Conservation (phyloP, 2,329 filamentous ascomycete genomes). For the Colletotrichum melonis region DNA sequence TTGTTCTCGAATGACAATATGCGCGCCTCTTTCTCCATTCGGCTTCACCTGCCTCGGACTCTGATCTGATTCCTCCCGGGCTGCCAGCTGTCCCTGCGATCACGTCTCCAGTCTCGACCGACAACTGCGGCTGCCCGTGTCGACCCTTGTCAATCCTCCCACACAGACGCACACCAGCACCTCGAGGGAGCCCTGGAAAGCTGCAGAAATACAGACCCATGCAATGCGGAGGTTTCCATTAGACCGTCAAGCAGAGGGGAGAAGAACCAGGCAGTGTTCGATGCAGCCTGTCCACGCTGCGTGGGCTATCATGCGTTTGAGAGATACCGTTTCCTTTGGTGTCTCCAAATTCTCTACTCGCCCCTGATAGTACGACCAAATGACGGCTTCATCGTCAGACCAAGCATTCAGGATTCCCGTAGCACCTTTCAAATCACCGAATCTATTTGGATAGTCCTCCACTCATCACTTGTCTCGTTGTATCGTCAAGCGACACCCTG, state of each 20-base stretch:
- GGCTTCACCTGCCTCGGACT: neutral
- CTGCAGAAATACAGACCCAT: neutral
- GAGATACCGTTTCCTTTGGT: neutral
- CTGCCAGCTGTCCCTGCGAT: conserved; percentile 17
- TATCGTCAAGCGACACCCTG: conserved; percentile 20
- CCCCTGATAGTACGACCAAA: conserved; percentile 28
- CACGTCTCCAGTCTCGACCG: conserved; percentile 22
- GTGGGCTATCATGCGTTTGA: neutral
- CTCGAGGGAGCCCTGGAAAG: conserved; percentile 20
- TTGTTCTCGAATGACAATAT: neutral
- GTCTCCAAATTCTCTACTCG: neutral
- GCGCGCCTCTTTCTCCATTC: neutral
- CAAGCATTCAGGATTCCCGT: neutral
- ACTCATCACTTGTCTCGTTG: neutral
- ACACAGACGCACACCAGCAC: conserved; percentile 19
- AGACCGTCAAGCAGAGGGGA: neutral
- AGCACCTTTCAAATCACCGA: neutral
- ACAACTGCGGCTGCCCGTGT: conserved; percentile 21
- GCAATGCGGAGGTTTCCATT: neutral
- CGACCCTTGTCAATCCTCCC: conserved; percentile 22
- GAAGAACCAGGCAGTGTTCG: conserved; percentile 19
- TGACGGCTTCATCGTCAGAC: neutral
- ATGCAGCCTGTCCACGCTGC: neutral
- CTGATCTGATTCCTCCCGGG: neutral
- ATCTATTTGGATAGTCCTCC: neutral